Evolutionary conservation across 306 rosid species (phyloP).

Genomic region (Sechiopsis laciniata): DNA sequence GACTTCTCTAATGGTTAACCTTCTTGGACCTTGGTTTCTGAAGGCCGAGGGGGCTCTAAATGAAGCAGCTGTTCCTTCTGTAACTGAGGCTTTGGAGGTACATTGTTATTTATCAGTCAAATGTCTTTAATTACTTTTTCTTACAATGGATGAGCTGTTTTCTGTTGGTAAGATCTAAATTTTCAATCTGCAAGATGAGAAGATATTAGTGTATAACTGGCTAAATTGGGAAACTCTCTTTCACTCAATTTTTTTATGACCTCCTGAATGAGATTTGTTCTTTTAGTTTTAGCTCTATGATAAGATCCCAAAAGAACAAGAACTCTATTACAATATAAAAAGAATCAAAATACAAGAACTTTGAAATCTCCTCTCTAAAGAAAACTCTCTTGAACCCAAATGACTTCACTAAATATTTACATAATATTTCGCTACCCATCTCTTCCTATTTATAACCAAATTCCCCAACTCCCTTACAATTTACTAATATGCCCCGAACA

Average conservation of each 20-base stretch:
- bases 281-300: background rate
- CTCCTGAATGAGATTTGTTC: background rate
- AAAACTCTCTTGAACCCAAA: too few relatives aligned
- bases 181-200: conserved; percentile 1
- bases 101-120: background rate
- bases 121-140: background rate
- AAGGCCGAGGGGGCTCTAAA: conserved; percentile 84
- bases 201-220: background rate
- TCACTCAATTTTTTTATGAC: background rate
- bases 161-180: background rate
- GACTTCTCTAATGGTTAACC: conserved; percentile 11
- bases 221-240: background rate
- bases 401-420: too few relatives aligned
- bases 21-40: conserved; percentile 24
- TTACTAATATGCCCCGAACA: too few relatives aligned
- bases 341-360: too few relatives aligned
- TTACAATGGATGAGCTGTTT: background rate
- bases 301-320: too few relatives aligned
- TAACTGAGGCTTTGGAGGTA: conserved; percentile 65
- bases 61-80: conserved; percentile 53
- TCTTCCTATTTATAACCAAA: too few relatives aligned
- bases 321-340: too few relatives aligned
- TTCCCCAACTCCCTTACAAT: too few relatives aligned
- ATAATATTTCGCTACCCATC: too few relatives aligned
- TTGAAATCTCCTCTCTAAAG: too few relatives aligned